Percentiles rank a stretch among this genome's conserved stretches.
These are phyloP conservation scores for Rhizopus sp. DNA, from an alignment of 371 early-diverging fungal species.

Conservation along the genomic window DNA sequence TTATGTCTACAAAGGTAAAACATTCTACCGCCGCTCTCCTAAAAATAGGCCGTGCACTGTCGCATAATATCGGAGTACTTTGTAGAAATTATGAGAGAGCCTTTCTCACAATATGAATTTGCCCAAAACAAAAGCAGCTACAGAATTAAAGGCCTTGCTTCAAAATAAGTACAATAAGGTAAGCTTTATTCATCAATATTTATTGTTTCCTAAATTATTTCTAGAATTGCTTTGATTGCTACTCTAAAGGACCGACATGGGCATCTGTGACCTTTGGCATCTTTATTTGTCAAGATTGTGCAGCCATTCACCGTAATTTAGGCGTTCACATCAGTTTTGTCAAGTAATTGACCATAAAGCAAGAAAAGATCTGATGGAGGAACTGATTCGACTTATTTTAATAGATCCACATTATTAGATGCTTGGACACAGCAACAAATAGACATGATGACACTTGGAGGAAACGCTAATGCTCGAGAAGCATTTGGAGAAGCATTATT, in stretches of 20 bases:
- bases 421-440: slow-evolving; percentile 92
- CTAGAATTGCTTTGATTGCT: slow-evolving; percentile 96
- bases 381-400: neutral
- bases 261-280: slow-evolving; percentile 94
- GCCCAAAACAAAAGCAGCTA: too few relatives aligned
- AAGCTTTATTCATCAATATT: slow-evolving; percentile 7
- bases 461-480: slow-evolving; percentile 76
- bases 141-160: neutral
- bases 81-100: too few relatives aligned
- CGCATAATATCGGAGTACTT: too few relatives aligned
- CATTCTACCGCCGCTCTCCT: too few relatives aligned
- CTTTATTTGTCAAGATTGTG: slow-evolving; percentile 98
- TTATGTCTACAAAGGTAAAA: too few relatives aligned
- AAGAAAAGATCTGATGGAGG: neutral
- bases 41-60: too few relatives aligned
- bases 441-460: slow-evolving; percentile 84
- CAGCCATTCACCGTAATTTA: slow-evolving; percentile 92
- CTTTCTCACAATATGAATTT: too few relatives aligned
- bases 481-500: slow-evolving; percentile 70
- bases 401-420: slow-evolving; percentile 82
- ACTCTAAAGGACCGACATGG: slow-evolving; percentile 96
- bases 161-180: slow-evolving; percentile 79
- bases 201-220: neutral
- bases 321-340: slow-evolving; percentile 97
- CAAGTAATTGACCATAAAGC: slow-evolving; percentile 53